Evolutionary conservation across 306 rosid genomes (phyloP), one percentile per base, ranked within the genome.

Genomic region (Glycine soja): DNA sequence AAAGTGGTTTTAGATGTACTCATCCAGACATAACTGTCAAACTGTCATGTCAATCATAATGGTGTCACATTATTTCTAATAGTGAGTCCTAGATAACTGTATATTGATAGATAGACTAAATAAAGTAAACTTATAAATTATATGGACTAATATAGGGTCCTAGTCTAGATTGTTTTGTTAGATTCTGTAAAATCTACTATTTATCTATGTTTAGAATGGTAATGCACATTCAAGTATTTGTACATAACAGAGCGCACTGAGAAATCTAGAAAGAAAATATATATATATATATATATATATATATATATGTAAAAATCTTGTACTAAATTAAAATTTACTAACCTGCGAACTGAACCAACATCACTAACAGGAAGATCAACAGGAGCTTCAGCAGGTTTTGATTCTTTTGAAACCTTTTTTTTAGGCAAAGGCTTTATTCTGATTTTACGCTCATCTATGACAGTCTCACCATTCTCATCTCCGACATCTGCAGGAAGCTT

Each of bases 401-500:
- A 38, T 38, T 38, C 43, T 38, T 85, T 89, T 4, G 89, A 76
- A 79, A 68, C 73, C 66, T 58, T 80, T 71, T 87, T 89, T 85
- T 91, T 91, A 52, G 98, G 99, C 89, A 95, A 90, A 77, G 96
- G 88, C 85, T 90, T 91, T 86, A 95, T 95, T 87, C 99, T 89
- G 90, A 95, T 95, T 89, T 95, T 95, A 59, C 99, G 97, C 82
- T 93, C 99, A 75, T 93, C 96, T 76, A 95, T 88, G 81, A 87
- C 83, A 7, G 98, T 95, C 90, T 95, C 99, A 8, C 99, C 99
- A 85, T 95, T 95, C 83, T 95, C 99, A 91, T 95, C 99, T 79
- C 99, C 99, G 77, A 95, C 97, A 85, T 95, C 99, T 70, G 97
- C 93, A 72, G 99, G 99, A 88, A 95, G 97, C 86, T 92, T 95